phyloP scores from a whole-genome alignment of 441 rosid genomes.

The Pelargonium fulgidum region DNA sequence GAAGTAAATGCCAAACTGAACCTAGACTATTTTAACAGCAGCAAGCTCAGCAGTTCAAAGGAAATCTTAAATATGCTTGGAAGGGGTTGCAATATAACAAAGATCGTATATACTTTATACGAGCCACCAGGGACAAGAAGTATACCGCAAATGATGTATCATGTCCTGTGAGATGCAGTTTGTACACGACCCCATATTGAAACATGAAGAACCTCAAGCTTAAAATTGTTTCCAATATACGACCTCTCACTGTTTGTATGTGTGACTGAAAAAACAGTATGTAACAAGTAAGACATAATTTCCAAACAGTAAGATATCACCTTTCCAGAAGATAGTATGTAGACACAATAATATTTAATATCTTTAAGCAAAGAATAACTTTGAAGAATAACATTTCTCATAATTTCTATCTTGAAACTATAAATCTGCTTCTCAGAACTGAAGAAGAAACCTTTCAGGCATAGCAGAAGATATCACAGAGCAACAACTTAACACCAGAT shows the following conservation, averaged over 20 bases:
- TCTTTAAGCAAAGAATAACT: not conserved
- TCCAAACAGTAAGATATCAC: constrained; percentile 5
- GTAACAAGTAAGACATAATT: constrained; percentile 11
- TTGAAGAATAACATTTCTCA: not conserved
- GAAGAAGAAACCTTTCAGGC: not conserved
- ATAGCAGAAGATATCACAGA: not conserved
- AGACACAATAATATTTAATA: not conserved
- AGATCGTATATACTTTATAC: constrained; percentile 8
- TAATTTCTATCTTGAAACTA: not conserved
- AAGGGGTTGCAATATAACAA: not conserved
- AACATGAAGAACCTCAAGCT: constrained; percentile 82
- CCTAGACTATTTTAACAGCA: too few species aligned
- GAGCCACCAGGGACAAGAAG: constrained; percentile 3
- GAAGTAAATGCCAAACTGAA: too few species aligned
- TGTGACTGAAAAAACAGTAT: constrained; percentile 50
- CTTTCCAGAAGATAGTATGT: not conserved
- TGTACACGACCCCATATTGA: constrained; percentile 95
- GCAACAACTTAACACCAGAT: not conserved
- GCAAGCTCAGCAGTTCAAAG: not conserved
- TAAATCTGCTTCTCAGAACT: not conserved
- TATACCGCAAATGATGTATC: constrained; percentile 64
- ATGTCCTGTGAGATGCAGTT: constrained; percentile 50
- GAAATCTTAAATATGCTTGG: not conserved
- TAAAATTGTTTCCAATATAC: constrained; percentile 82
- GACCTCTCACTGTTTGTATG: constrained; percentile 75